Evolutionary conservation across 768 basidiomycete species (phyloP), one percentile per base, ranked within the genome.

Genomic region (Tulasnella sp.): DNA sequence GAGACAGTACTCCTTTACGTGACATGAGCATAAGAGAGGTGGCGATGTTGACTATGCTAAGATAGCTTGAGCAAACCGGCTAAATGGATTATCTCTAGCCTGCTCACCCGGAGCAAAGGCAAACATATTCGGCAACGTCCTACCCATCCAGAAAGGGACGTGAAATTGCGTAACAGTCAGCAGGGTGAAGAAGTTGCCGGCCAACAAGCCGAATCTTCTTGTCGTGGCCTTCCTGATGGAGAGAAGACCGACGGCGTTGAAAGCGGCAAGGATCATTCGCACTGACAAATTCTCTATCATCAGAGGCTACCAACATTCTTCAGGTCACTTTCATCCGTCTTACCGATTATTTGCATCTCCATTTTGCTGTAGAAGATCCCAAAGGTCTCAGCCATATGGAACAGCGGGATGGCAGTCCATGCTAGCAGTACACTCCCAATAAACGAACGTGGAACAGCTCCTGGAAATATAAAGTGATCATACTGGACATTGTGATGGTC

Each of bases 71-170:
- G 50, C 17, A 29, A 27, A 17, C 27, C 38, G 13, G 29, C 24
- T 3, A 17, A 54, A 45, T 38, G 34, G 34, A 38, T 15, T 38
- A 15, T 38, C 7, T 15, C 5, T 38, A 17, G 13, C 15, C n/a
- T 17, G 34, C 65, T 61, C 30, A 94, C 92, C 88, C 47, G 84
- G 81, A 1, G 86, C 74, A 17, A 93, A 72, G 3, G 92, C 92
- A 63, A 93, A 83, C 84, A 92, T 95, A 69, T 98, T 99, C 1
- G 96, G 95, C 5, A 98, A 71, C 0, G 95, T 96, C 56, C 96
- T 74, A 2, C 92, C 84, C 77, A 92, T 88, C 85, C 91, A 98
- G 70, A 90, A 99, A 5, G 84, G 84, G 4, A 94, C 68, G 68
- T 98, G 96, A 68, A 96, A 98, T 67, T 95, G 92, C 0, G 85